Conservation (phyloP, 73 alveolate genomes). For the Tetrahymena malaccensis region DNA sequence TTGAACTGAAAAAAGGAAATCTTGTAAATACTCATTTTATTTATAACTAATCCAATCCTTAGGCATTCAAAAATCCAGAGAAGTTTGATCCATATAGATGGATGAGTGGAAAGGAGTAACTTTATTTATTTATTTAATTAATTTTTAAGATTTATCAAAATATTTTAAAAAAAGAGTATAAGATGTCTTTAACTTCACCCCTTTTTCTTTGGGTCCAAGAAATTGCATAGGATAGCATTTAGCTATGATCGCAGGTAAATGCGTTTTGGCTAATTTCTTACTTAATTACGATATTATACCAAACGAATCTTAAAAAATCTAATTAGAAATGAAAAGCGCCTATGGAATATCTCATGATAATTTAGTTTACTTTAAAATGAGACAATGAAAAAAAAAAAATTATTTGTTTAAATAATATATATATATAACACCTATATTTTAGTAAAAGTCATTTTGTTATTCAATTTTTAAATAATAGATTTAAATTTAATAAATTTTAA, state of each 20-base stretch:
- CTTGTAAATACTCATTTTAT: not conserved
- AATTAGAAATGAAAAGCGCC: not conserved
- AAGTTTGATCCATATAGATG: constrained; percentile 28
- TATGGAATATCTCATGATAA: not conserved
- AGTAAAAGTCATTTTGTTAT: no score
- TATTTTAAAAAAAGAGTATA: not conserved
- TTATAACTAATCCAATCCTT: not conserved
- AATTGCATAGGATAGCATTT: constrained; percentile 26
- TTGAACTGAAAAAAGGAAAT: not conserved
- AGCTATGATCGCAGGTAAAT: constrained; percentile 6
- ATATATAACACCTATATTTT: no score
- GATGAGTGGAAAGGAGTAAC: not conserved
- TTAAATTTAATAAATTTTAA: no score
- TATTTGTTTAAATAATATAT: no score
- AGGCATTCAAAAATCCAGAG: not conserved
- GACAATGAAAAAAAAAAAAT: no score
- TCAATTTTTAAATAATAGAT: no score
- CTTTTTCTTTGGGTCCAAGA: constrained; percentile 18
- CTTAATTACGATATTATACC: not conserved
- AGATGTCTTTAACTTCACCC: not conserved
- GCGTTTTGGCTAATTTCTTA: constrained; percentile 2
- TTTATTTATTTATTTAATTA: not conserved
- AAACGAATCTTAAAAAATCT: no score
- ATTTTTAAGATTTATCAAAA: no score
- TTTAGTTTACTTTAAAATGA: no score